Evolutionary conservation across 208 protist genomes (phyloP).

Genomic region (Leishmania guyanensis): DNA sequence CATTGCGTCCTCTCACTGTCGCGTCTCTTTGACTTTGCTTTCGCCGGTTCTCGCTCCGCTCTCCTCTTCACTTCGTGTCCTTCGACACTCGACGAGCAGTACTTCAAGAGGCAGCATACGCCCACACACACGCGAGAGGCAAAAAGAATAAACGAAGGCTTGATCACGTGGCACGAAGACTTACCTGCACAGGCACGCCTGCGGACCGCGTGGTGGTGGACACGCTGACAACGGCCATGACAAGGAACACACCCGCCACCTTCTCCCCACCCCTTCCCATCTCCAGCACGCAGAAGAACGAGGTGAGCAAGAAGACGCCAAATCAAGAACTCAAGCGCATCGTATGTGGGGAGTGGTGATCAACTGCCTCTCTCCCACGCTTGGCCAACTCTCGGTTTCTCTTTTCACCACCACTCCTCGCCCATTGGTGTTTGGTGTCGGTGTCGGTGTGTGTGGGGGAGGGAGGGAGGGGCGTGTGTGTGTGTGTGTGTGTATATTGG

Average conservation of each 20-base stretch:
- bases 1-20: neutral
- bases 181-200: neutral
- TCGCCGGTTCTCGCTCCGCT: neutral
- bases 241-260: neutral
- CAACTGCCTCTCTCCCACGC: neutral
- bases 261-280: neutral
- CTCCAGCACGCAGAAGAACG: neutral
- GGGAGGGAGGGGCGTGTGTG: too few relatives aligned
- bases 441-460: neutral
- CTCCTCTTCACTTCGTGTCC: neutral
- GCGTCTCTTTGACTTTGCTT: neutral
- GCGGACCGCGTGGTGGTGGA: neutral
- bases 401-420: too few relatives aligned
- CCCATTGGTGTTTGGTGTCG: neutral
- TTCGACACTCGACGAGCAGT: neutral
- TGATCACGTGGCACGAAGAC: neutral
- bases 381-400: too few relatives aligned
- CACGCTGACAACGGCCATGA: neutral
- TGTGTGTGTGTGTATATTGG: neutral
- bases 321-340: neutral
- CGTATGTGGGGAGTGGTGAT: neutral
- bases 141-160: neutral
- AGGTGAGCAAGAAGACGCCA: neutral
- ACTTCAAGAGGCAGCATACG: neutral
- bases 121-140: neutral